These are phyloP conservation scores for Oryza rufipogon DNA, from an alignment of 176 grass and related monocot genomes.

Conservation along the genomic window DNA sequence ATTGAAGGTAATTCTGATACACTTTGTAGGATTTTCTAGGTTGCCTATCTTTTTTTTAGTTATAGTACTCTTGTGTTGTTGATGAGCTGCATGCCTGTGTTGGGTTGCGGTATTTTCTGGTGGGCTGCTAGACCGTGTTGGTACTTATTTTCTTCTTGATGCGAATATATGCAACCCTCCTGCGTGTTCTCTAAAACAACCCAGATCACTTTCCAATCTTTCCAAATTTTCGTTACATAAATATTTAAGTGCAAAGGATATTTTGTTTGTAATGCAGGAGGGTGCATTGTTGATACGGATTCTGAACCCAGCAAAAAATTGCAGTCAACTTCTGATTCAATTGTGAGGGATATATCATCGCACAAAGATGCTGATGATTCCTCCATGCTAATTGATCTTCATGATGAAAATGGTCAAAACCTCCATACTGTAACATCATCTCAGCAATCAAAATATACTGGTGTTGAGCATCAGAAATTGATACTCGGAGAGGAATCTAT, in stretches of 20 bases:
- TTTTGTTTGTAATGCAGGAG: constrained; percentile 13
- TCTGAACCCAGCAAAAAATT: constrained; percentile 29
- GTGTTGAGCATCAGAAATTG: constrained; percentile 36
- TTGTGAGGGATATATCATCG: constrained; percentile 5
- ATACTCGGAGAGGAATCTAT: constrained; percentile 6
- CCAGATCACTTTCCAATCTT: neutral
- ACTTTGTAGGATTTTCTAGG: neutral
- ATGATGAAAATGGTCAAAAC: constrained; percentile 28
- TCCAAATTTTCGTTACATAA: neutral
- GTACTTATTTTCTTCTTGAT: too few species aligned
- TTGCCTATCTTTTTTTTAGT: neutral
- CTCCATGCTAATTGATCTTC: constrained; percentile 8
- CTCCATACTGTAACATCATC: neutral
- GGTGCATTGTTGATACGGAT: constrained; percentile 21
- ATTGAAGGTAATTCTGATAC: constrained; percentile 46
- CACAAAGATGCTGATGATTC: constrained; percentile 37
- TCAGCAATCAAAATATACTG: constrained; percentile 27
- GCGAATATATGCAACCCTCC: too few species aligned
- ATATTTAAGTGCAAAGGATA: neutral
- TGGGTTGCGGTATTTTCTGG: too few species aligned
- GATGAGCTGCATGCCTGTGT: neutral
- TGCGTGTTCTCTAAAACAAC: too few species aligned
- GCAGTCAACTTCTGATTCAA: constrained; percentile 32
- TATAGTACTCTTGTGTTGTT: neutral
- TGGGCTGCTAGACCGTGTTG: too few species aligned